Percentiles rank a stretch among this genome's conserved stretches.
These are phyloP conservation scores for Endoconidiophora laricicola DNA, from an alignment of 2,329 filamentous ascomycete species.

Conservation along the genomic window DNA sequence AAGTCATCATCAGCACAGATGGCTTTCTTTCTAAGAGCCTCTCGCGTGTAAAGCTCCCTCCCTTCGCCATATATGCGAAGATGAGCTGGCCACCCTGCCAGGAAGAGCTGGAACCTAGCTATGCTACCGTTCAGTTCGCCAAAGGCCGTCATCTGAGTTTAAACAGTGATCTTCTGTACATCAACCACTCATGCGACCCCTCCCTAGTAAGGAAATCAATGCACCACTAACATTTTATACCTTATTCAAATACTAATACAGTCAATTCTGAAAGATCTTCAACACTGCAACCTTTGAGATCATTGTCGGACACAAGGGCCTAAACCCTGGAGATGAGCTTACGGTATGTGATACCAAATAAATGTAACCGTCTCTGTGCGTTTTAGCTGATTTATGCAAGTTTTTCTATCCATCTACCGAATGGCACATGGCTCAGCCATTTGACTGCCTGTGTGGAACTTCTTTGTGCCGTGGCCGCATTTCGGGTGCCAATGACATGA, in stretches of 20 bases:
- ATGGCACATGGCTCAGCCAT: constrained; percentile 58
- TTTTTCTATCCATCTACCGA: constrained; percentile 67
- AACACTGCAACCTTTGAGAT: constrained; percentile 41
- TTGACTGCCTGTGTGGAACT: constrained; percentile 46
- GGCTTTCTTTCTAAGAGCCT: constrained; percentile 44
- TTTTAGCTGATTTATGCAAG: constrained; percentile 15
- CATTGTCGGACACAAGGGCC: constrained; percentile 38
- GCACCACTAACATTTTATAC: not conserved
- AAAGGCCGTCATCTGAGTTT: constrained; percentile 40
- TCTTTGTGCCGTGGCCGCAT: constrained; percentile 44
- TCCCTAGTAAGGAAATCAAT: constrained; percentile 33
- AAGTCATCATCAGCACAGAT: constrained; percentile 36
- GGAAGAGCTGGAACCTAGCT: constrained; percentile 37
- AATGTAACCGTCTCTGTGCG: not conserved
- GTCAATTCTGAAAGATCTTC: constrained; percentile 33
- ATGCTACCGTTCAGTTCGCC: constrained; percentile 47
- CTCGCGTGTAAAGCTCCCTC: constrained; percentile 36
- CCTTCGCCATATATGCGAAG: constrained; percentile 50
- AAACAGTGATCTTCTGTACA: constrained; percentile 50
- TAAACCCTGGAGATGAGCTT: constrained; percentile 39
- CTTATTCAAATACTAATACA: not conserved
- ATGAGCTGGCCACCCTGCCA: constrained; percentile 48
- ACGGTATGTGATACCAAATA: constrained; percentile 25
- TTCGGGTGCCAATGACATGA: constrained; percentile 45
- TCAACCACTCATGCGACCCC: constrained; percentile 52